These are phyloP conservation scores for Annulohypoxylon maeteangense DNA, from an alignment of 495 filamentous ascomycete genomes.

Conservation along the genomic window DNA sequence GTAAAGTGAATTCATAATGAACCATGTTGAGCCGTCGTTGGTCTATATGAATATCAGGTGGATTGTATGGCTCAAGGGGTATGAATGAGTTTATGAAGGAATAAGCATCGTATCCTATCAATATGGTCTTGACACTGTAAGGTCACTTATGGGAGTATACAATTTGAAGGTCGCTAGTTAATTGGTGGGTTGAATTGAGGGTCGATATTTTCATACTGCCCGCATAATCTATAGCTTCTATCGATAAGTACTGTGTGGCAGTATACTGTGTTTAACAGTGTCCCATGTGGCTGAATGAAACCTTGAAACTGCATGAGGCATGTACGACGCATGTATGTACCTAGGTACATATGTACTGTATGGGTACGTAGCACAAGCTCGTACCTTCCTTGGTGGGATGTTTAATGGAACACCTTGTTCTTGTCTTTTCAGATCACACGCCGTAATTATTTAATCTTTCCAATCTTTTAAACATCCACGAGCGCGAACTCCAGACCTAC, in stretches of 20 bases:
- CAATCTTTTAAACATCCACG: slow-evolving; percentile 15
- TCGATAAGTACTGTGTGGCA: neutral
- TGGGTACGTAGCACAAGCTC: neutral
- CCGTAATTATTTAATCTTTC: slow-evolving; percentile 2
- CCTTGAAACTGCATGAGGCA: neutral
- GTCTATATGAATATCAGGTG: neutral
- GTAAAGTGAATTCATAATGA: slow-evolving; percentile 19
- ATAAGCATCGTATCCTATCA: neutral
- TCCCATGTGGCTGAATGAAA: neutral
- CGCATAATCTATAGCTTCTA: neutral
- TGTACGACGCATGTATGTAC: too few species aligned
- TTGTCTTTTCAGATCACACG: slow-evolving; percentile 31
- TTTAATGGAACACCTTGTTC: slow-evolving; percentile 29
- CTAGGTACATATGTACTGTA: neutral
- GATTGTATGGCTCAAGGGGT: neutral
- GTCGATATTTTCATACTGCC: neutral
- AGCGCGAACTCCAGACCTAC: neutral
- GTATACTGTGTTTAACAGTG: neutral
- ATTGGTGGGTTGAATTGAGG: neutral
- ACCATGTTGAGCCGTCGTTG: neutral
- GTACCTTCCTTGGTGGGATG: slow-evolving; percentile 18
- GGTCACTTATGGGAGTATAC: neutral
- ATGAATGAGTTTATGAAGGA: neutral
- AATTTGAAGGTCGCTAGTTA: neutral
- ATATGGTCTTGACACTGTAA: neutral